These are phyloP conservation scores for Omphalotus guepiniiformis DNA, from an alignment of 768 basidiomycete species.

Conservation along the genomic window DNA sequence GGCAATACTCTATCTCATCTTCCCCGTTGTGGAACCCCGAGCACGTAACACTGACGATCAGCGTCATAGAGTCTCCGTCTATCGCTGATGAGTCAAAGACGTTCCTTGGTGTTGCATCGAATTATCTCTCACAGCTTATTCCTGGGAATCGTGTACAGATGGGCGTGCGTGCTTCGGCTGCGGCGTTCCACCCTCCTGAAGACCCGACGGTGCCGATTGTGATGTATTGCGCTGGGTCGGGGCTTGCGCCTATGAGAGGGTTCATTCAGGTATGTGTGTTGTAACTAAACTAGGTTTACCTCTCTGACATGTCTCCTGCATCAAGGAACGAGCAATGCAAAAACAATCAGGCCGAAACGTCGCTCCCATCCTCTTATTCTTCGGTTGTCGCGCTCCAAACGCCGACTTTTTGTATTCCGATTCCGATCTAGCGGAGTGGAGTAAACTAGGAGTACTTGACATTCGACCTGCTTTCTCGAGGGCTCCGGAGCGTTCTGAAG, in stretches of 20 bases:
- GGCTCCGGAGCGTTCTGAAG: conserved; percentile 20
- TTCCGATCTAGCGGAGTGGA: conserved; percentile 38
- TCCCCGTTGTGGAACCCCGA: conserved; percentile 40
- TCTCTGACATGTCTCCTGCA: no score
- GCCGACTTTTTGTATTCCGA: conserved; percentile 40
- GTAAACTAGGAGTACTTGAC: conserved; percentile 35
- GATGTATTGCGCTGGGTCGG: conserved; percentile 43
- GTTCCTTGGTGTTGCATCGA: conserved; percentile 44
- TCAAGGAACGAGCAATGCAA: conserved; percentile 43
- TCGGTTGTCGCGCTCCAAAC: conserved; percentile 38
- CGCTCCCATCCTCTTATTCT: conserved; percentile 38
- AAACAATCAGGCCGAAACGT: conserved; percentile 37
- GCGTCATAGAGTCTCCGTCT: conserved; percentile 35
- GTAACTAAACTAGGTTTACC: no score
- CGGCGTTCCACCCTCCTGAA: conserved; percentile 38
- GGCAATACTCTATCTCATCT: conserved; percentile 50
- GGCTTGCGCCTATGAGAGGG: conserved; percentile 45
- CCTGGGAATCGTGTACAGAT: conserved; percentile 39
- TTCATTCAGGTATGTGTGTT: conserved; percentile 32
- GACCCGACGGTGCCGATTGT: conserved; percentile 35
- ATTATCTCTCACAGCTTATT: conserved; percentile 34
- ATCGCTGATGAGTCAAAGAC: conserved; percentile 25
- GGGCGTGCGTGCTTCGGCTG: conserved; percentile 32
- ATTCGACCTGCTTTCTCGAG: conserved; percentile 39
- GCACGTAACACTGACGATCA: conserved; percentile 39